phyloP scores from a whole-genome alignment of 2,329 filamentous ascomycete species.

The Lecanicillium sp. region DNA sequence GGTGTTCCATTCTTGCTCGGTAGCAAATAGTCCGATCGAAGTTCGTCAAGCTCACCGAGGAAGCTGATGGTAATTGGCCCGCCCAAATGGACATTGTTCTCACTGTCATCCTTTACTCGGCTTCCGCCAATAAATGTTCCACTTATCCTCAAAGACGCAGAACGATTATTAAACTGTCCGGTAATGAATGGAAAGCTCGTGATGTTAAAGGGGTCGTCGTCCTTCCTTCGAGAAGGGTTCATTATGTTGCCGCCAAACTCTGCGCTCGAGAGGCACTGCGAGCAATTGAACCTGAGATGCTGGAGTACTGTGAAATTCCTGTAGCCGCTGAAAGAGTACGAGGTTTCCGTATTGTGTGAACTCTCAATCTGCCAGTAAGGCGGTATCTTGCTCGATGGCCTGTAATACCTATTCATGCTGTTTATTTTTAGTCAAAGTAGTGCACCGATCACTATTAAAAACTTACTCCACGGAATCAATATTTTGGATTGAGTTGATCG shows the following conservation, averaged over 20 bases:
- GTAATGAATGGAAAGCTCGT: conserved; percentile 1
- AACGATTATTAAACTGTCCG: conserved; percentile 2
- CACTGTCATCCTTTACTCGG: neutral
- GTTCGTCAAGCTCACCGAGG: conserved; percentile 4
- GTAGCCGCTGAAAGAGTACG: conserved; percentile 1
- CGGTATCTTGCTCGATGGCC: neutral
- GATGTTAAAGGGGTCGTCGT: neutral
- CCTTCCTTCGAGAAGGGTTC: neutral
- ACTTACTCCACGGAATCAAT: conserved; percentile 6
- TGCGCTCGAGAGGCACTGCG: neutral
- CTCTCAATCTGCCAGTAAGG: conserved; percentile 3
- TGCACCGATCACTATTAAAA: neutral
- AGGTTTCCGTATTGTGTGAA: neutral
- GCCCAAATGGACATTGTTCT: neutral
- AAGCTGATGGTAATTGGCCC: conserved; percentile 8
- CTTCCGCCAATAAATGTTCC: neutral
- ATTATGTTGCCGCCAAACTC: conserved; percentile 3
- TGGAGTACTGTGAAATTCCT: neutral
- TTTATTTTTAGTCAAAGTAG: neutral
- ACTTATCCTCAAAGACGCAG: neutral
- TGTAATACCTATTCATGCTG: conserved; percentile 3
- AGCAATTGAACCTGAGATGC: conserved; percentile 1
- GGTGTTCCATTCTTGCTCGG: conserved; percentile 4
- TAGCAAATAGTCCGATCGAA: neutral
- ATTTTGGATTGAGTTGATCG: conserved; percentile 4